These are phyloP conservation scores for Amaranthus cruentus DNA, from an alignment of 148 eudicot genomes.

Conservation along the genomic window DNA sequence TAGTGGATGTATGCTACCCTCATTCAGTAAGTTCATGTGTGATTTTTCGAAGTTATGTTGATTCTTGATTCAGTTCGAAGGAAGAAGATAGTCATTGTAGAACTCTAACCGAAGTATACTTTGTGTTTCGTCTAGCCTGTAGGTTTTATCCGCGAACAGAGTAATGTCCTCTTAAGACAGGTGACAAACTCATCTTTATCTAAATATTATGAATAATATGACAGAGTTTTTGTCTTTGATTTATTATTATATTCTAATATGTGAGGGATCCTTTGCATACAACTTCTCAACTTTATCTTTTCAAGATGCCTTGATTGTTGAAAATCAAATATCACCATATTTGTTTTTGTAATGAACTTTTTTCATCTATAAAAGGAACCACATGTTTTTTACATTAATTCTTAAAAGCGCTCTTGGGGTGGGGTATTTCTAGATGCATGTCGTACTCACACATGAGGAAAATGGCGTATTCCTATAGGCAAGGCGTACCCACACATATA, in stretches of 20 bases:
- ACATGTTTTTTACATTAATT: no score
- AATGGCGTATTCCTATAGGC: no score
- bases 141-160: conserved; percentile 87
- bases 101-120: conserved; percentile 13
- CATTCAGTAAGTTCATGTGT: conserved; percentile 51
- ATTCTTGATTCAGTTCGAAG: not conserved
- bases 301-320: no score
- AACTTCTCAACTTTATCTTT: not conserved
- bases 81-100: not conserved
- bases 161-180: conserved; percentile 83
- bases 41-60: conserved; percentile 15
- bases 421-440: no score
- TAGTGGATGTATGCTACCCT: conserved; percentile 85
- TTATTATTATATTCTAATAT: not conserved
- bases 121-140: conserved; percentile 59
- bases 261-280: not conserved
- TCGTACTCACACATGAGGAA: no score
- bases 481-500: no score
- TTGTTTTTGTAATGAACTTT: no score
- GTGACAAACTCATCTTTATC: conserved; percentile 30
- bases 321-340: no score
- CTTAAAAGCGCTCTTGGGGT: no score
- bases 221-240: not conserved
- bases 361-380: no score
- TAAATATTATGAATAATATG: not conserved